A percentile compares a stretch with the other conserved stretches of the same genome.
These are phyloP conservation scores for Colletotrichum sp. DNA, from an alignment of 2,329 filamentous ascomycete genomes.

Conservation along the genomic window DNA sequence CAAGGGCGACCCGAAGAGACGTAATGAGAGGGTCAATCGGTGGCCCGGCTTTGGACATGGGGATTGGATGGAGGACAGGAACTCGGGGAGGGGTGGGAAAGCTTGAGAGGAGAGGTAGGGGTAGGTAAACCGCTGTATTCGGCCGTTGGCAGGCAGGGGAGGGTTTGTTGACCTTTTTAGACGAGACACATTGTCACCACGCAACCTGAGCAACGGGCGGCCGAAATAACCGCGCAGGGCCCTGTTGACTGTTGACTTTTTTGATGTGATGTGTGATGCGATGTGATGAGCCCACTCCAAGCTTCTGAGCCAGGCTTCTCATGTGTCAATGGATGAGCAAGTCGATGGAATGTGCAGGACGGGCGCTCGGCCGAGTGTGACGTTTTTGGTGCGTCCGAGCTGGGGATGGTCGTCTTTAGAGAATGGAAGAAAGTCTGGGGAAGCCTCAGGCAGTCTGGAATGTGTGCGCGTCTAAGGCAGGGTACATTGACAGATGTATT, in stretches of 20 bases:
- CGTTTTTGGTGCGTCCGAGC: background rate
- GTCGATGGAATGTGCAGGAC: background rate
- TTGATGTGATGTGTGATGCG: background rate
- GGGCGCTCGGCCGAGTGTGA: background rate
- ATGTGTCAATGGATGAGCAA: background rate
- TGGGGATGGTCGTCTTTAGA: background rate
- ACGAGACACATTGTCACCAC: constrained; percentile 19
- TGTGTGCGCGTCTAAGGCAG: background rate
- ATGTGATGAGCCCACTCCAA: background rate
- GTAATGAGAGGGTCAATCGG: constrained; percentile 7
- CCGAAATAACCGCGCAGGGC: background rate
- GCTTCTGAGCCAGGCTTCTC: background rate
- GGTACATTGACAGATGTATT: background rate
- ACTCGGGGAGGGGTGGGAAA: background rate
- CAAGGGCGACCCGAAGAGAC: background rate
- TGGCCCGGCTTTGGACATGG: constrained; percentile 2
- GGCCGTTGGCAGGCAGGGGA: background rate
- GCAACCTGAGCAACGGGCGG: background rate
- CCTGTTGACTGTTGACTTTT: background rate
- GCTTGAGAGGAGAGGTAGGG: constrained; percentile 11
- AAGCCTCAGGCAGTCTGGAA: background rate
- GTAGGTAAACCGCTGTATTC: background rate
- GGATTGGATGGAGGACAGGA: background rate
- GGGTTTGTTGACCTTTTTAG: constrained; percentile 13
- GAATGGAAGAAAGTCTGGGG: background rate